Evolutionary conservation across 2,329 filamentous ascomycete genomes (phyloP).

Genomic region (Neonectria coccinea): DNA sequence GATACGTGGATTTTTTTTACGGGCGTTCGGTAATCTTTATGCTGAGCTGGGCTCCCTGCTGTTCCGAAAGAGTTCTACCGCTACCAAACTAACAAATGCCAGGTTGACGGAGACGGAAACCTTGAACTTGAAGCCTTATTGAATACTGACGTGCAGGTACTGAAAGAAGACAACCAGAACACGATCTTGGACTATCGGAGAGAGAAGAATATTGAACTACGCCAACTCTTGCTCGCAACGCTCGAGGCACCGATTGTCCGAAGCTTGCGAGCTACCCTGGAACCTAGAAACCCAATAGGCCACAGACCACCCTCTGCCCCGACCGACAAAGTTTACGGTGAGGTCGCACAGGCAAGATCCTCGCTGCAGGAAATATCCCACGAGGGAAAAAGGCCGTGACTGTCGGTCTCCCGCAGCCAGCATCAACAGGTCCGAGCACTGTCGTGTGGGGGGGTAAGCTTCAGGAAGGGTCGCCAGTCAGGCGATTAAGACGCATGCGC

Average conservation of each 20-base stretch:
- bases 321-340: background rate
- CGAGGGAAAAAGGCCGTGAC: slow-evolving; percentile 10
- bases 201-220: background rate
- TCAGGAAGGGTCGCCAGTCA: slow-evolving; percentile 14
- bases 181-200: background rate
- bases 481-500: slow-evolving; percentile 18
- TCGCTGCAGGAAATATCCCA: slow-evolving; percentile 5
- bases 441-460: background rate
- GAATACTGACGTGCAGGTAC: background rate
- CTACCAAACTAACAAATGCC: slow-evolving; percentile 1
- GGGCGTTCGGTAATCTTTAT: slow-evolving; percentile 1
- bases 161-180: background rate
- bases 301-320: slow-evolving; percentile 18
- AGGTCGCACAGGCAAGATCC: slow-evolving; percentile 14
- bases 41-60: background rate
- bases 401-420: slow-evolving; percentile 1
- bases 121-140: background rate
- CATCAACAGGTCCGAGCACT: slow-evolving; percentile 10
- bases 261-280: slow-evolving; percentile 17
- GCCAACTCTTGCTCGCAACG: background rate
- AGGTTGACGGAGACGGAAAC: background rate
- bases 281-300: background rate
- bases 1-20: background rate
- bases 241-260: background rate
- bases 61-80: background rate